phyloP scores from a whole-genome alignment of 2,329 filamentous ascomycete genomes.

The Mycosphaerella sp. region DNA sequence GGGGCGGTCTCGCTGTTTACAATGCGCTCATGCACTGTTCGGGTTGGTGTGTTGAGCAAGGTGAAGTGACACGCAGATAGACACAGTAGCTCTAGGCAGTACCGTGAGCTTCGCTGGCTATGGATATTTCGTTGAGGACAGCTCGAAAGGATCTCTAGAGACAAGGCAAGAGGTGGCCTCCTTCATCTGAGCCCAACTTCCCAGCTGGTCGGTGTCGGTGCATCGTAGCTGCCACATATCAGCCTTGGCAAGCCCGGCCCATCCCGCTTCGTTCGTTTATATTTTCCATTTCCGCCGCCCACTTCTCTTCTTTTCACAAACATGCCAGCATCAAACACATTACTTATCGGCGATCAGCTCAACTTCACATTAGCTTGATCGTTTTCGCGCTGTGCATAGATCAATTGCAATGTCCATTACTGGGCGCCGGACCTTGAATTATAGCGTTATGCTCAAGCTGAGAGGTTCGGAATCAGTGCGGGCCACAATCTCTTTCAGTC shows the following conservation, averaged over 20 bases:
- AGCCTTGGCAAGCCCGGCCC: slow-evolving; percentile 5
- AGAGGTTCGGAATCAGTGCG: slow-evolving; percentile 67
- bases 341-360: slow-evolving; percentile 57
- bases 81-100: background rate
- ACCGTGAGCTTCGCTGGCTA: background rate
- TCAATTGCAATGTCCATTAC: slow-evolving; percentile 53
- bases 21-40: slow-evolving; percentile 13
- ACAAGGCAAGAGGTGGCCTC: slow-evolving; percentile 4
- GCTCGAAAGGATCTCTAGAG: background rate
- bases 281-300: slow-evolving; percentile 20
- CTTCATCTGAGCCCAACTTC: slow-evolving; percentile 7
- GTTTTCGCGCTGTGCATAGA: slow-evolving; percentile 68
- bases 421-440: slow-evolving; percentile 66
- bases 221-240: slow-evolving; percentile 9
- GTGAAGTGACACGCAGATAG: background rate
- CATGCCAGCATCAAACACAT: slow-evolving; percentile 54
- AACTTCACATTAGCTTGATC: slow-evolving; percentile 45
- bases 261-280: background rate
- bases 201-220: background rate
- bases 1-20: slow-evolving; percentile 8
- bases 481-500: slow-evolving; percentile 47
- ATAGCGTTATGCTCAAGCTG: slow-evolving; percentile 57
- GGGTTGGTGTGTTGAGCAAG: background rate
- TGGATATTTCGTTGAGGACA: background rate
- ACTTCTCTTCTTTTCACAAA: slow-evolving; percentile 36